Evolutionary conservation across 2,329 filamentous ascomycete genomes (phyloP).

Genomic region (Elsinoe perseae): DNA sequence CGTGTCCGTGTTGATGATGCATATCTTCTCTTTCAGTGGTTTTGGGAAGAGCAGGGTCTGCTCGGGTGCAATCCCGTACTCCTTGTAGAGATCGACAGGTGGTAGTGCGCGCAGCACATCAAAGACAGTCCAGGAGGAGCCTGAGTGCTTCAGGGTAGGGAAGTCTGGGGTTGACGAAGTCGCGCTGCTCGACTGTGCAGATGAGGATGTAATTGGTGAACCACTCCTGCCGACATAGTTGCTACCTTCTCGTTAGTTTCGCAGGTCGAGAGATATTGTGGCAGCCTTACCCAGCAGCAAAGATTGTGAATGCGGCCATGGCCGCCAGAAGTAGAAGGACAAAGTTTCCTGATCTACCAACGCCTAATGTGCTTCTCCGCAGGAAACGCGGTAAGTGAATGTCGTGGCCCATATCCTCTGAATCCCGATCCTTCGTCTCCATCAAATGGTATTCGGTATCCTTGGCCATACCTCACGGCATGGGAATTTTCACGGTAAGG

Average conservation of each 20-base stretch:
- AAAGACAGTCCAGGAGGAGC: background rate
- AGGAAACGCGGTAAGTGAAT: background rate
- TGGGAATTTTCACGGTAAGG: no score
- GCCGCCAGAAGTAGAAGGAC: background rate
- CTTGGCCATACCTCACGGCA: no score
- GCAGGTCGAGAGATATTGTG: no score
- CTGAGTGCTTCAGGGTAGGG: background rate
- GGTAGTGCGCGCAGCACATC: background rate
- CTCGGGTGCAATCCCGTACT: background rate
- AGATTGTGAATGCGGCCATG: background rate
- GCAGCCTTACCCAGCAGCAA: no score
- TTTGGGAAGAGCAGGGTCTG: background rate
- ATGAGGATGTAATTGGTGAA: background rate
- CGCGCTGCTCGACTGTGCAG: background rate
- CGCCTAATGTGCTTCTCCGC: background rate
- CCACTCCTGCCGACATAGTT: background rate
- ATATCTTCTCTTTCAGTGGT: background rate
- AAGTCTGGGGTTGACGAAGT: background rate
- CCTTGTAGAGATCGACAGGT: background rate
- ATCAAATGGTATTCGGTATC: no score
- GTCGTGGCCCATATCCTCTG: no score
- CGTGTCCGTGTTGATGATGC: background rate
- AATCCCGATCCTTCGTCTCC: no score
- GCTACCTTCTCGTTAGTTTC: no score
- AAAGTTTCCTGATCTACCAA: background rate